Conservation (phyloP, 2,329 filamentous ascomycete genomes). For the Cladosporium austrohemisphaericum region DNA sequence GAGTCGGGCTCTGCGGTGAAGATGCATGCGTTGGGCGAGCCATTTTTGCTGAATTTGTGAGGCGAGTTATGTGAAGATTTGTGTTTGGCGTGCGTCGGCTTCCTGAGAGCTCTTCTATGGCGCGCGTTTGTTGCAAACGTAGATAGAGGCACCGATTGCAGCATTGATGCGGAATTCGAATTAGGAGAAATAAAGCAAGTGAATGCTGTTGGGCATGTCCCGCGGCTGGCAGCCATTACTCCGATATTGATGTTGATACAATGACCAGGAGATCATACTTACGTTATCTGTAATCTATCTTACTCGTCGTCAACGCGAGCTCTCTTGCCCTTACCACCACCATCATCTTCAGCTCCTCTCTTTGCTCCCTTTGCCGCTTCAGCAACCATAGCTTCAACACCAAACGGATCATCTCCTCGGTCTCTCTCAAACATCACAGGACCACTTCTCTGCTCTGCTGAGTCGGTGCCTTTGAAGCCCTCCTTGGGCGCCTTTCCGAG, state of each 20-base stretch:
- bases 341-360: constrained; percentile 70
- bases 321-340: constrained; percentile 59
- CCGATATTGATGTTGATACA: background rate
- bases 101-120: too few species aligned
- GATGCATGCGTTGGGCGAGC: background rate
- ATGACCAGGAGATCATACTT: background rate
- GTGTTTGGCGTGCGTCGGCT: too few species aligned
- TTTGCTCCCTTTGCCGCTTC: constrained; percentile 66
- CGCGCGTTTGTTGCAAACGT: too few species aligned
- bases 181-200: too few species aligned
- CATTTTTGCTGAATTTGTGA: background rate
- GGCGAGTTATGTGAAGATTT: too few species aligned
- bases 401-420: constrained; percentile 71
- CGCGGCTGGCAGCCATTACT: too few species aligned
- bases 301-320: constrained; percentile 71
- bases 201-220: background rate
- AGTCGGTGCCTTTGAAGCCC: constrained; percentile 82
- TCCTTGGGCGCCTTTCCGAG: constrained; percentile 71
- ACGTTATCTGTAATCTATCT: background rate
- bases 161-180: too few species aligned
- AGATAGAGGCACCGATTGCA: too few species aligned
- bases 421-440: constrained; percentile 98
- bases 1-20: too few species aligned
- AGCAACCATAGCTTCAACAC: constrained; percentile 87
- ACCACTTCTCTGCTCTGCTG: constrained; percentile 80